Percentiles rank a stretch among this genome's conserved stretches.
phyloP scores from a whole-genome alignment of 75 land plant species.

The Selaginella tamariscina region DNA sequence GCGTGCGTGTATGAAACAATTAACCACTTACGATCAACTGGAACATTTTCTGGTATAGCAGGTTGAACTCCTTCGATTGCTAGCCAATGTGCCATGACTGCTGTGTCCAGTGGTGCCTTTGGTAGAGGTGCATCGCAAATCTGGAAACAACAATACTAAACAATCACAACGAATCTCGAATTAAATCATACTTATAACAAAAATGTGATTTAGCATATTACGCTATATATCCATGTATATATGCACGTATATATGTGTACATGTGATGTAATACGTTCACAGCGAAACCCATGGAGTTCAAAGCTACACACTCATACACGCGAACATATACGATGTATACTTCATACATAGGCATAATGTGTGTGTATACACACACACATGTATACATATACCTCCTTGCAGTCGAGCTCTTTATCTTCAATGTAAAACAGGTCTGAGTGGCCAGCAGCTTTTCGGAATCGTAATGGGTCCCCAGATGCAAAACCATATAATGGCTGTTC shows the following conservation, averaged over 20 bases:
- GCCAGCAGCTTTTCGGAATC: constrained; percentile 75
- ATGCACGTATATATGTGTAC: too few species aligned
- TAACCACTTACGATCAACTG: constrained; percentile 46
- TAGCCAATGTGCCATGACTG: constrained; percentile 81
- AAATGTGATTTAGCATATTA: too few species aligned
- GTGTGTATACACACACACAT: too few species aligned
- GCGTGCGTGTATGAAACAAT: too few species aligned
- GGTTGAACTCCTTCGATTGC: constrained; percentile 99
- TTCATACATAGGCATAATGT: too few species aligned
- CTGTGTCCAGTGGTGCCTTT: constrained; percentile 80
- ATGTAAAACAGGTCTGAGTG: constrained; percentile 87
- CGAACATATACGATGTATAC: too few species aligned
- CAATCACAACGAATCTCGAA: too few species aligned
- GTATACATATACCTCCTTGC: constrained; percentile 96
- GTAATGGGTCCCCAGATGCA: constrained; percentile 82
- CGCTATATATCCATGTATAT: too few species aligned
- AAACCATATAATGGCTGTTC: constrained; percentile 88
- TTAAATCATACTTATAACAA: too few species aligned
- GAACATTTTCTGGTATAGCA: constrained; percentile 93
- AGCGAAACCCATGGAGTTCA: too few species aligned
- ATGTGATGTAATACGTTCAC: too few species aligned
- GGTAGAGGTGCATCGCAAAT: constrained; percentile 88
- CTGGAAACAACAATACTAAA: constrained; percentile 21
- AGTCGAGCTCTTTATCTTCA: constrained; percentile 84
- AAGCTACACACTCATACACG: too few species aligned